These are phyloP conservation scores for Coniella vitis DNA, from an alignment of 2,329 filamentous ascomycete species.

Conservation along the genomic window DNA sequence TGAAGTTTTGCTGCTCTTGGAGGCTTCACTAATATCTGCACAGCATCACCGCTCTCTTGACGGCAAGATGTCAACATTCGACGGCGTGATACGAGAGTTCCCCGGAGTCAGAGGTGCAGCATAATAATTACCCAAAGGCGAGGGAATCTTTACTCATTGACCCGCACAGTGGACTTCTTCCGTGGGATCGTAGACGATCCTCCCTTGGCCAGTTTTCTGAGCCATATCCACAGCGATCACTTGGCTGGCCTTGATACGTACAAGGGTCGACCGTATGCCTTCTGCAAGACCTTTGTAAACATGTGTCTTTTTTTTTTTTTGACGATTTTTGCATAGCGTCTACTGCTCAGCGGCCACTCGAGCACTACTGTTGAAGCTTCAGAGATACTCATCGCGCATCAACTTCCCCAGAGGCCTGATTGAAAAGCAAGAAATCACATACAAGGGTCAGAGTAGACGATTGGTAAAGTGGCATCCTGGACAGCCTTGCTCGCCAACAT, in stretches of 20 bases:
- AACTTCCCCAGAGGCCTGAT: slow-evolving; percentile 74
- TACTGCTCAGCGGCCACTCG: slow-evolving; percentile 84
- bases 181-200: slow-evolving; percentile 44
- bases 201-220: slow-evolving; percentile 79
- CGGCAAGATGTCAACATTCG: slow-evolving; percentile 65
- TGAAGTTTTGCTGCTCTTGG: neutral
- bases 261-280: slow-evolving; percentile 5
- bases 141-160: neutral
- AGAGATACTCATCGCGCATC: slow-evolving; percentile 72
- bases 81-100: slow-evolving; percentile 67
- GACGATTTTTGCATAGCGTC: slow-evolving; percentile 40
- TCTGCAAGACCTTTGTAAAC: neutral
- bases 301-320: slow-evolving; percentile 33
- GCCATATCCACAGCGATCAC: slow-evolving; percentile 90
- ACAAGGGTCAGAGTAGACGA: slow-evolving; percentile 65
- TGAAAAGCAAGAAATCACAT: slow-evolving; percentile 67
- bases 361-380: slow-evolving; percentile 72
- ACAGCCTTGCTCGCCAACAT: neutral
- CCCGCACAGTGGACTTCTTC: slow-evolving; percentile 69
- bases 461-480: slow-evolving; percentile 38
- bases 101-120: slow-evolving; percentile 61
- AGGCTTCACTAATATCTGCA: neutral
- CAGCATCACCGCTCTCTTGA: neutral
- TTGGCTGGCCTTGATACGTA: slow-evolving; percentile 68
- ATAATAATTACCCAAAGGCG: neutral